Conservation (phyloP, 371 early-diverging fungal genomes). For the Apophysomyces variabilis region DNA sequence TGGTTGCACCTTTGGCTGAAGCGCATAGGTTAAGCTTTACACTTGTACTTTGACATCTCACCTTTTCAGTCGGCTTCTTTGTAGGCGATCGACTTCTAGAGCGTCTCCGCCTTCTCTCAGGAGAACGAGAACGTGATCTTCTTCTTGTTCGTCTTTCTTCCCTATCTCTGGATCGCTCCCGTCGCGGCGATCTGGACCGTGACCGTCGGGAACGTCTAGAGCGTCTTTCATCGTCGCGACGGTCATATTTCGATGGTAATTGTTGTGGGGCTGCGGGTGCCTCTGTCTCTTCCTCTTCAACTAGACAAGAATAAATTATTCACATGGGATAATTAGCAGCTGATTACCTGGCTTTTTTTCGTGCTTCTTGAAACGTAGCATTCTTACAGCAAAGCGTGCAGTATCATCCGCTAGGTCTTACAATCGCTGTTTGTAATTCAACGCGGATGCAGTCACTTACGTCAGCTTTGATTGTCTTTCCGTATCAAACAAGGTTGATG, state of each 20-base stretch:
- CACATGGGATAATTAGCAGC: not conserved
- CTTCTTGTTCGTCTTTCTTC: conserved; percentile 7
- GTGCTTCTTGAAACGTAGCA: conserved; percentile 55
- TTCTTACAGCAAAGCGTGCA: conserved; percentile 1
- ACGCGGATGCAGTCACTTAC: no score
- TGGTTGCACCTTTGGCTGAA: conserved; percentile 22
- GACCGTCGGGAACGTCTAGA: conserved; percentile 22
- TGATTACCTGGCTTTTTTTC: conserved; percentile 23
- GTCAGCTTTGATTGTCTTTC: no score
- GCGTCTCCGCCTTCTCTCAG: conserved; percentile 10
- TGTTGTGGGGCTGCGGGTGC: conserved; percentile 3
- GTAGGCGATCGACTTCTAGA: conserved; percentile 1
- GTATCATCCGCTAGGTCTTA: no score
- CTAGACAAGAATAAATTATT: not conserved
- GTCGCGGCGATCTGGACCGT: conserved; percentile 9
- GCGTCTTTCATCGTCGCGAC: conserved; percentile 18
- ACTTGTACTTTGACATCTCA: not conserved
- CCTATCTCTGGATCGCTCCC: not conserved
- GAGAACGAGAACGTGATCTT: conserved; percentile 6
- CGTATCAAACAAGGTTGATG: no score
- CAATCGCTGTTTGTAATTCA: no score
- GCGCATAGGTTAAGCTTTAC: conserved; percentile 20
- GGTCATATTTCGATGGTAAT: conserved; percentile 10
- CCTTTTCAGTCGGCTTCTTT: conserved; percentile 8
- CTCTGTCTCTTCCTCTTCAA: conserved; percentile 13